A percentile compares a stretch with the other conserved stretches of the same genome.
Evolutionary conservation across 2,329 filamentous ascomycete genomes (phyloP).

Genomic region (Aspergillus tubingensis): DNA sequence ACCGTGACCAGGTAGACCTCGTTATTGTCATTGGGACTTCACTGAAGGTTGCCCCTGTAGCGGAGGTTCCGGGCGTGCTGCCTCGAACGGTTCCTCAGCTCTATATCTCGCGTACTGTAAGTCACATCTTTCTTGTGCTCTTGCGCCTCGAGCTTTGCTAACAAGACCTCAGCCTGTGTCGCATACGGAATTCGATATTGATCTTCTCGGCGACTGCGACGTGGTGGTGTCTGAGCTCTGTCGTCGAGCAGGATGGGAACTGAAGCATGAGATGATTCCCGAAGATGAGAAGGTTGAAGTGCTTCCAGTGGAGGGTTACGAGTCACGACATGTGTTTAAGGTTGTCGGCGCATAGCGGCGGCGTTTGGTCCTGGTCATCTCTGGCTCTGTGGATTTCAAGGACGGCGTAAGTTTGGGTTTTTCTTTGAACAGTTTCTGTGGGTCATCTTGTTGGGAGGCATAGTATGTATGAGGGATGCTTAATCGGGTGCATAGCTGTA

Average conservation of each 20-base stretch:
- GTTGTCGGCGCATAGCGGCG: slow-evolving; percentile 42
- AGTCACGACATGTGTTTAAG: slow-evolving; percentile 48
- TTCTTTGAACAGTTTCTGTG: slow-evolving; percentile 15
- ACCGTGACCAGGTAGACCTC: slow-evolving; percentile 78
- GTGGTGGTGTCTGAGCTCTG: slow-evolving; percentile 85
- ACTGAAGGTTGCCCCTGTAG: slow-evolving; percentile 92
- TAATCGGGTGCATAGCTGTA: background rate
- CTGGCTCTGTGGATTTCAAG: slow-evolving; percentile 21
- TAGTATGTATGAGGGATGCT: slow-evolving; percentile 5
- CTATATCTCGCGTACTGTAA: slow-evolving; percentile 77
- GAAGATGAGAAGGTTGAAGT: slow-evolving; percentile 63
- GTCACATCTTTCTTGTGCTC: slow-evolving; percentile 23
- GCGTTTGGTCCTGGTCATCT: slow-evolving; percentile 33
- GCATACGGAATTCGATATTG: slow-evolving; percentile 95
- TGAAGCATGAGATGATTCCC: slow-evolving; percentile 83
- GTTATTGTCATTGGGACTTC: slow-evolving; percentile 96
- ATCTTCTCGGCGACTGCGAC: slow-evolving; percentile 94
- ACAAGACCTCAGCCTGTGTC: slow-evolving; percentile 61
- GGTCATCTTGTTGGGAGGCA: slow-evolving; percentile 6
- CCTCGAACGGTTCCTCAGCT: slow-evolving; percentile 83
- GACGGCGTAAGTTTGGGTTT: slow-evolving; percentile 32
- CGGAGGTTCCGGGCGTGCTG: slow-evolving; percentile 81
- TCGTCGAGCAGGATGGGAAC: slow-evolving; percentile 74
- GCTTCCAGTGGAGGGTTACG: slow-evolving; percentile 49
- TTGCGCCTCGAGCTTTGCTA: slow-evolving; percentile 6